Conservation (phyloP, 768 basidiomycete species). For the Candolleomyces eurysporus region DNA sequence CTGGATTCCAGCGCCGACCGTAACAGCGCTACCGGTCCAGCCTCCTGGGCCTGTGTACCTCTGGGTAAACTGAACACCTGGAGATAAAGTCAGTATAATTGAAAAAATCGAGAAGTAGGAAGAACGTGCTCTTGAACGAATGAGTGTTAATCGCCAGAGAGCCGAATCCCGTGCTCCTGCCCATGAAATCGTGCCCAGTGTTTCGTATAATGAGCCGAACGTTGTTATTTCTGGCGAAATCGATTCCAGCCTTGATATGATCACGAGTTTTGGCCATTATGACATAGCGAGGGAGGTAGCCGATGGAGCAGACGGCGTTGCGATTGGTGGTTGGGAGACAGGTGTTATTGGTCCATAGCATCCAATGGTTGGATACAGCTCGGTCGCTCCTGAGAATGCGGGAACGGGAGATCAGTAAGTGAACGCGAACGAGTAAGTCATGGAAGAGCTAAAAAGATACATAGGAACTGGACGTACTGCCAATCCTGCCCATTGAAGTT, state of each 20-base stretch:
- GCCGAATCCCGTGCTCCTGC: constrained; percentile 20
- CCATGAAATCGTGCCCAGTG: constrained; percentile 23
- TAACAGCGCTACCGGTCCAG: constrained; percentile 17
- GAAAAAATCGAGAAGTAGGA: no score
- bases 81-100: background rate
- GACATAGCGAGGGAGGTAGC: constrained; percentile 13
- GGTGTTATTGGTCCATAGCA: constrained; percentile 15
- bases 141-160: constrained; percentile 20
- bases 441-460: background rate
- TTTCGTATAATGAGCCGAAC: constrained; percentile 22
- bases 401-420: background rate
- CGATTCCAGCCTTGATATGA: constrained; percentile 20
- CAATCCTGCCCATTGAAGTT: constrained; percentile 7
- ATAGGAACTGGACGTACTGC: constrained; percentile 3
- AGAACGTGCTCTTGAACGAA: constrained; percentile 7
- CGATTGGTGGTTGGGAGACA: constrained; percentile 14
- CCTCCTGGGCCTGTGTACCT: constrained; percentile 15
- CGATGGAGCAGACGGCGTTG: constrained; percentile 13
- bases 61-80: constrained; percentile 13
- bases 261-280: constrained; percentile 16
- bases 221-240: constrained; percentile 19
- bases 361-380: constrained; percentile 10
- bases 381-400: constrained; percentile 4
- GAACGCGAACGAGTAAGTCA: background rate
- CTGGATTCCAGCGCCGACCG: constrained; percentile 19